phyloP scores from a whole-genome alignment of 768 basidiomycete species.

The Phylloporus sp. region DNA sequence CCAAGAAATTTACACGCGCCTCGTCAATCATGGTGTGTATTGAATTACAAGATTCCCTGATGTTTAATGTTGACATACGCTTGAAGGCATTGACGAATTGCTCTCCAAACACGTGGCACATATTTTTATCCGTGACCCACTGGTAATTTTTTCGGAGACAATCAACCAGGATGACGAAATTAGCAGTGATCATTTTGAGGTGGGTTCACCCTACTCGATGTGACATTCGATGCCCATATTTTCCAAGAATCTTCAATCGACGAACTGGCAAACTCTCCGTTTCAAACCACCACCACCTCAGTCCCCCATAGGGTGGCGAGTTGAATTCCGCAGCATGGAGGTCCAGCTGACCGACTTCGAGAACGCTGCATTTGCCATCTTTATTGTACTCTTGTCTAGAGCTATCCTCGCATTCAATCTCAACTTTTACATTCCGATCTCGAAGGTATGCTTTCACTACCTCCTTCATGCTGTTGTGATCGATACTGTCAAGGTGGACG shows the following conservation, averaged over 20 bases:
- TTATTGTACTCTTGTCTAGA: slow-evolving; percentile 89
- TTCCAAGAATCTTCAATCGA: slow-evolving; percentile 91
- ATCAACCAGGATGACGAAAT: slow-evolving; percentile 85
- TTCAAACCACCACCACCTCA: slow-evolving; percentile 98
- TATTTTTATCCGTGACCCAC: slow-evolving; percentile 94
- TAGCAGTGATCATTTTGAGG: slow-evolving; percentile 96
- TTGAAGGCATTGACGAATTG: slow-evolving; percentile 75
- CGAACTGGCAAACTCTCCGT: slow-evolving; percentile 98
- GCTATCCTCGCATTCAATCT: slow-evolving; percentile 89
- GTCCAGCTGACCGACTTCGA: slow-evolving; percentile 99
- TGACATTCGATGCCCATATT: neutral
- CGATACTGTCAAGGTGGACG: slow-evolving; percentile 69
- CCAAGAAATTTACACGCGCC: slow-evolving; percentile 62
- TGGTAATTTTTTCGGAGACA: slow-evolving; percentile 92
- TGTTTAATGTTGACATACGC: neutral
- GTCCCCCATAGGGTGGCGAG: slow-evolving; percentile 93
- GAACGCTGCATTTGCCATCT: slow-evolving; percentile 95
- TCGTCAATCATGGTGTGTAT: slow-evolving; percentile 67
- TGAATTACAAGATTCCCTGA: neutral
- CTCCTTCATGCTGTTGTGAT: neutral
- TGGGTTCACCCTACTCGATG: slow-evolving; percentile 25
- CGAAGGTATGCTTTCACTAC: slow-evolving; percentile 55
- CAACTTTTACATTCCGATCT: slow-evolving; percentile 96
- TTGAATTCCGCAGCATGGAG: slow-evolving; percentile 99
- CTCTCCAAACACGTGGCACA: slow-evolving; percentile 92